These are phyloP conservation scores for Leccinum ochraceum DNA, from an alignment of 768 basidiomycete species.

Conservation along the genomic window DNA sequence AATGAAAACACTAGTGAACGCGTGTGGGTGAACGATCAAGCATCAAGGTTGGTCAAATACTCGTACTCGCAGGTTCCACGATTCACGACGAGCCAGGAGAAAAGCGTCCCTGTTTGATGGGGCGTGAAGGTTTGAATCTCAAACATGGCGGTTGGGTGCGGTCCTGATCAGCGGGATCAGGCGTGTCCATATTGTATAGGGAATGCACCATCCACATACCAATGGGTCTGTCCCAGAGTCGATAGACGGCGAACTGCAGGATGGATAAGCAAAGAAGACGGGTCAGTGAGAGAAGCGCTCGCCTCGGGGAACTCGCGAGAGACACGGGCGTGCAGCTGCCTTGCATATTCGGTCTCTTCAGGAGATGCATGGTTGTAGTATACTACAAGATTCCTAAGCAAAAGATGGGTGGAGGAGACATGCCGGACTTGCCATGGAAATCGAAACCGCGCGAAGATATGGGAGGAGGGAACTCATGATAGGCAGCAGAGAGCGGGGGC, in stretches of 20 bases:
- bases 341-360: slow-evolving; percentile 48
- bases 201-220: slow-evolving; percentile 40
- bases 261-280: not conserved
- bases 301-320: slow-evolving; percentile 71
- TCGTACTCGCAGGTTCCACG: slow-evolving; percentile 73
- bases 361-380: slow-evolving; percentile 57
- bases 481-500: slow-evolving; percentile 43
- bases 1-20: slow-evolving; percentile 49
- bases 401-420: not conserved
- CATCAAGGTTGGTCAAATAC: not conserved
- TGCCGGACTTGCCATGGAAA: slow-evolving; percentile 58
- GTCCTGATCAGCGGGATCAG: slow-evolving; percentile 41
- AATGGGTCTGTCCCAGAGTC: slow-evolving; percentile 61
- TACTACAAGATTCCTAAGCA: slow-evolving; percentile 40
- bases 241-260: slow-evolving; percentile 57
- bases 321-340: slow-evolving; percentile 57
- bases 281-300: not conserved
- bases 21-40: slow-evolving; percentile 1
- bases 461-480: slow-evolving; percentile 55
- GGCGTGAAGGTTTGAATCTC: slow-evolving; percentile 68
- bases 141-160: slow-evolving; percentile 73
- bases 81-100: slow-evolving; percentile 66
- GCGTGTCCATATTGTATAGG: not conserved
- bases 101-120: slow-evolving; percentile 67
- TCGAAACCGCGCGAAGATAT: slow-evolving; percentile 67